Evolutionary conservation across 2,329 filamentous ascomycete genomes (phyloP), one percentile per base, ranked within the genome.

Genomic region (Fusarium sp.): DNA sequence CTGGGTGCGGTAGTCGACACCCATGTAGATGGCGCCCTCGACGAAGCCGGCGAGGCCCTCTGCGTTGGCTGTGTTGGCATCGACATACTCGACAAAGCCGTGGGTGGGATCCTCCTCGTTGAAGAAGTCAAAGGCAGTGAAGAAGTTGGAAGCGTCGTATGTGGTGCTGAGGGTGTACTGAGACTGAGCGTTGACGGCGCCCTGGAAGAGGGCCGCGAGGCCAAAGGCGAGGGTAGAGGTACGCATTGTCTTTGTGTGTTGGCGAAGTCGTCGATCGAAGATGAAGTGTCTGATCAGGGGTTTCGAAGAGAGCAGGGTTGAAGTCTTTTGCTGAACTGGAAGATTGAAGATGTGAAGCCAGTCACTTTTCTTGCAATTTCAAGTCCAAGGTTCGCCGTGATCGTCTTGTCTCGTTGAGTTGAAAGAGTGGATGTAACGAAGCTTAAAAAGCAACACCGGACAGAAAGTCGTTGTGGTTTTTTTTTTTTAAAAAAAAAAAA

Each of bases 21-120:
- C 93, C 64, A 95, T 88, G 80, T 92, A 93, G 76, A 94, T 84
- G 68, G 85, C 86, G 64, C 85, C 84, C 64, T 88, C 84, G 59
- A 85, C 81, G 72, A 86, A 89, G 70, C 88, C 88, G 71, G 92
- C 90, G 10, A 95, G 86, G 18, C 87, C 87, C 40, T 83, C 80
- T n/a, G 80, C 78, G 68, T 88, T 87, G 64, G 93, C 93, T 2
- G 87, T 88, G n/a, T 80, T 67, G 60, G 87, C 85, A 73, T 89
- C 84, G 63, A 91, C 87, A 77, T 95, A 96, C 69, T 89, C 83
- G 76, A 96, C 94, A 77, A 91, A 94, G 35, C 94, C 94, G 71
- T 91, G 77, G 3, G 94, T 96, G 0, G 94, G 94, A 78, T 96
- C 94, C 0, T 82, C 68, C 5, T 80, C 82, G 62, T 80, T 84